A percentile compares a stretch with the other conserved stretches of the same genome.
phyloP scores from a whole-genome alignment of 164 flowering plant species.

The Magnolia officinalis region DNA sequence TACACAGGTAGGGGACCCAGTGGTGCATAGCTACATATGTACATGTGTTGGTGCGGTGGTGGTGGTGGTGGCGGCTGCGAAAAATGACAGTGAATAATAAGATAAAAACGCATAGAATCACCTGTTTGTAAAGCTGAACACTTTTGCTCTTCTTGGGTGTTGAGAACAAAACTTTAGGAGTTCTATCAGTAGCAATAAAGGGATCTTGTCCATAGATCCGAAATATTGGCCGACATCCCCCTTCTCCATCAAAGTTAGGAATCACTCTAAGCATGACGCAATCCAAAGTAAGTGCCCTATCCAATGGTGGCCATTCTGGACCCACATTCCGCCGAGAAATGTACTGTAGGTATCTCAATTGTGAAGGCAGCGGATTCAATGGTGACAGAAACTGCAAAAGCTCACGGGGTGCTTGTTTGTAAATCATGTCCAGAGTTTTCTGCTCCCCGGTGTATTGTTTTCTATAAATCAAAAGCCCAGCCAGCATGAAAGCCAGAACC shows the following conservation, averaged over 20 bases:
- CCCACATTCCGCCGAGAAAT: constrained; percentile 84
- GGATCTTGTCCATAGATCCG: constrained; percentile 90
- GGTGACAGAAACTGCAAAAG: constrained; percentile 75
- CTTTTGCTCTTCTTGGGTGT: constrained; percentile 55
- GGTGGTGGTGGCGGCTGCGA: background rate
- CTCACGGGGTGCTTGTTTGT: constrained; percentile 87
- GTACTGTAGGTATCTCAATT: constrained; percentile 84
- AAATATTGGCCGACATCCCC: constrained; percentile 83
- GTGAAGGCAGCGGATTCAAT: constrained; percentile 84
- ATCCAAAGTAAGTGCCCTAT: constrained; percentile 76
- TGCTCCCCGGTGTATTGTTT: constrained; percentile 82
- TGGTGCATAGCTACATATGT: too few species aligned
- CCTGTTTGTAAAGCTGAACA: constrained; percentile 76
- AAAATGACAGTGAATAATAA: background rate
- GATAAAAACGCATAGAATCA: constrained; percentile 15
- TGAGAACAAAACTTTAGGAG: constrained; percentile 62
- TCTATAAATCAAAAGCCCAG: constrained; percentile 80
- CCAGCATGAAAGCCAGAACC: constrained; percentile 87
- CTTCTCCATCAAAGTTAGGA: constrained; percentile 69
- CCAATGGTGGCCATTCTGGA: constrained; percentile 88
- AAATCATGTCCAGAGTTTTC: constrained; percentile 88
- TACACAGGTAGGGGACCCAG: too few species aligned
- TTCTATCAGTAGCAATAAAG: constrained; percentile 40
- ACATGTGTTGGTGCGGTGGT: too few species aligned
- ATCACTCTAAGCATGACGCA: constrained; percentile 73